A percentile compares a stretch with the other conserved stretches of the same genome.
phyloP scores from a whole-genome alignment of 2,329 filamentous ascomycete species.

The Exophiala xenobiotica region DNA sequence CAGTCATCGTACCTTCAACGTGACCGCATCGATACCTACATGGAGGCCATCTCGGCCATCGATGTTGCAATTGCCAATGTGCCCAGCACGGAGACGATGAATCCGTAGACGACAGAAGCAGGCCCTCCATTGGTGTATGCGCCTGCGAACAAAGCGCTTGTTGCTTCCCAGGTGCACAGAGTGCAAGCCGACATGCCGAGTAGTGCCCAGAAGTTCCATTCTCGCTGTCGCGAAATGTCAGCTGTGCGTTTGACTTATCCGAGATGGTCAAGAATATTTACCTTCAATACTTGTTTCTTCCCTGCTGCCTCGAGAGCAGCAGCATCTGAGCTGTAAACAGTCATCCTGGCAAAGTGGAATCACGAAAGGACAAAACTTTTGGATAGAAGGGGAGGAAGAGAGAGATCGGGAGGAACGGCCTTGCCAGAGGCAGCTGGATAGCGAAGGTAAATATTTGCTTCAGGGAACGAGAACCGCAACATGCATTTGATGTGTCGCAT shows the following conservation, averaged over 20 bases:
- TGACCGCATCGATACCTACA: constrained; percentile 30
- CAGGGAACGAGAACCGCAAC: neutral
- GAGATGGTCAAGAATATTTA: neutral
- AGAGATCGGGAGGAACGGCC: neutral
- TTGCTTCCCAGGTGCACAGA: constrained; percentile 33
- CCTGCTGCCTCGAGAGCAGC: constrained; percentile 24
- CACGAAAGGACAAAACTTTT: neutral
- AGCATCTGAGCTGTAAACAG: constrained; percentile 20
- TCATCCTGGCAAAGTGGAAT: constrained; percentile 8
- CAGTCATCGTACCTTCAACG: neutral
- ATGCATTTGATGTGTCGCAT: neutral
- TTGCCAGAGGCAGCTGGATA: too few relatives aligned
- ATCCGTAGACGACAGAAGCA: constrained; percentile 28
- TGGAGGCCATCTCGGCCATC: constrained; percentile 43
- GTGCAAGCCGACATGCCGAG: constrained; percentile 21
- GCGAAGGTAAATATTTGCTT: too few relatives aligned
- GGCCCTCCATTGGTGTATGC: constrained; percentile 28
- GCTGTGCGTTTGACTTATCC: constrained; percentile 3
- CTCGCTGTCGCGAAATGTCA: constrained; percentile 13
- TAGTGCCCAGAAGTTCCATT: constrained; percentile 26
- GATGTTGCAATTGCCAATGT: constrained; percentile 40
- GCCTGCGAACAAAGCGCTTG: constrained; percentile 25
- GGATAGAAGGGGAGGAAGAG: neutral
- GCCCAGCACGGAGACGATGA: constrained; percentile 32
- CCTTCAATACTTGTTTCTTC: constrained; percentile 25